Conservation (phyloP, 2,329 filamentous ascomycete species). For the Fusarium neocosmosporiellum region DNA sequence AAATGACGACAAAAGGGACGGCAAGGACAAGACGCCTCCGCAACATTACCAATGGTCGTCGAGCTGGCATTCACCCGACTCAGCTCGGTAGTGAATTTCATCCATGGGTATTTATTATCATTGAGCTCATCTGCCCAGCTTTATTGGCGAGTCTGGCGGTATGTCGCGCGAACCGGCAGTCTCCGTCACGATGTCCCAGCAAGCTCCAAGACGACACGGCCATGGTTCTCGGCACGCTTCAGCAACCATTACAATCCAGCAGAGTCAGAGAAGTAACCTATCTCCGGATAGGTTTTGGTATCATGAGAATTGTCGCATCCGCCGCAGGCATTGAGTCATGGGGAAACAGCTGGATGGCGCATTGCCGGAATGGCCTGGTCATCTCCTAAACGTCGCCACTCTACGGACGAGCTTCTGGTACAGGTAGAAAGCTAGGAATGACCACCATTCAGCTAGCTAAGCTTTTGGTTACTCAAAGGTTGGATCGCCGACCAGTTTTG, state of each 20-base stretch:
- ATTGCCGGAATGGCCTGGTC: constrained; percentile 8
- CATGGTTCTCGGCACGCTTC: not conserved
- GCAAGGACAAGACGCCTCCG: constrained; percentile 27
- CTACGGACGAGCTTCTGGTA: not conserved
- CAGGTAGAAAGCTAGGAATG: not conserved
- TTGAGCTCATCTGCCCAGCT: not conserved
- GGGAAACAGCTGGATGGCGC: constrained; percentile 13
- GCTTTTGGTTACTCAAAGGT: not conserved
- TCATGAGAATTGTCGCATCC: not conserved
- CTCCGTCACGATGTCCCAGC: not conserved
- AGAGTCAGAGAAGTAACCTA: not conserved
- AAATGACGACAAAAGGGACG: constrained; percentile 27
- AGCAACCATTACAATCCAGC: not conserved
- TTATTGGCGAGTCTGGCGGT: not conserved
- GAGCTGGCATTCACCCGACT: constrained; percentile 50
- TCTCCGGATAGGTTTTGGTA: not conserved
- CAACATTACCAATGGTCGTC: constrained; percentile 50
- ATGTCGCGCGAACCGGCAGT: not conserved
- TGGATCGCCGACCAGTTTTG: not conserved
- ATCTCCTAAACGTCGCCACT: not conserved
- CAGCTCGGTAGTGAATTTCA: constrained; percentile 25
- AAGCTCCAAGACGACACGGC: not conserved
- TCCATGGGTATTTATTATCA: not conserved
- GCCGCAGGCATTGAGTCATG: not conserved
- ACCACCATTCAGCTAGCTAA: not conserved